Base-by-base conservation (phyloP, 345 rosid genomes). In the Murraya koenigii region DNA sequence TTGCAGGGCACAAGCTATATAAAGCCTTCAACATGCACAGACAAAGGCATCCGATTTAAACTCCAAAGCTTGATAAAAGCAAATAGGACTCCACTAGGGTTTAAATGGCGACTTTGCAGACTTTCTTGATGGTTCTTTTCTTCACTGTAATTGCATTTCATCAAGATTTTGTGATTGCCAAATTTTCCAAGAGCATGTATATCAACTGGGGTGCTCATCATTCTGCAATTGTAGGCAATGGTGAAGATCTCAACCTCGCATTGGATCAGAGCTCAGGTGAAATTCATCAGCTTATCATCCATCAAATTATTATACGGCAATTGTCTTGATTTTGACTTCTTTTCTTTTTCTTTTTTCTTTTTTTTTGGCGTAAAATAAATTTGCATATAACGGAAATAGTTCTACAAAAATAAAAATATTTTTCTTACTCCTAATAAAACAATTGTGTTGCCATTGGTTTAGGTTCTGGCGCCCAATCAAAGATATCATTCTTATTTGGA, bases 391-490 rank as follows among this genome's bases (percentile, higher is more conserved):
- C 26, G 35, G 28, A 23, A 33, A 22, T 15, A 22, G 65, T 11
- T 44, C 56, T 35, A 5, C 32, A 66, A 44, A 52, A 49, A 13
- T 20, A 36, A 14, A 32, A 62, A 6, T 25, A 75, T 5, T 54
- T 33, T 13, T 33, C 44, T 7, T 10, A 49, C 33, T 6, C 64
- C 3, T 9, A 25, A 71, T 36, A 7, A 41, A 28, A 38, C 39
- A 36, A 38, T 14, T 38, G 11, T 54, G 64, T 30, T 28, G 7
- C 59, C 39, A 36, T 61, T 75, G 22, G 41, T 47, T 47, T 76
- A 90, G 95, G 90, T 55, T 90, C 95, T 25, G 92, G 84, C 44
- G 85, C 88, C 82, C 82, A 79, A 80, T 84, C 94, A 41, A 92
- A 90, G 79, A 78, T 79, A 75, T 68, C 89, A 36, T 91, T 89